Base-by-base conservation (phyloP, 148 eudicot species). In the Cornus florida region DNA sequence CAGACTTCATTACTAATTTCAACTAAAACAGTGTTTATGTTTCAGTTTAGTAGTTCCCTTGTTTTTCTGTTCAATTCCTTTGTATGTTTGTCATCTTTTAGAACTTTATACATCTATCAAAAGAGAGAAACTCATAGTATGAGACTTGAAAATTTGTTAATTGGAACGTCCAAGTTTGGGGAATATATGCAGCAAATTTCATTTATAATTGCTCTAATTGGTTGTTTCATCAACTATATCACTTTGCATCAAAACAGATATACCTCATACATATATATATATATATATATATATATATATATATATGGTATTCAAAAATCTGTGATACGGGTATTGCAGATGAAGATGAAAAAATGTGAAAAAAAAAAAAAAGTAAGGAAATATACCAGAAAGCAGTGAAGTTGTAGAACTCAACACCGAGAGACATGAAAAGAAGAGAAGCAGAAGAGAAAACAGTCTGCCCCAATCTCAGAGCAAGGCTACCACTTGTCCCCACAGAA, bases 331-430 rank as follows among this genome's bases (percentile, higher is more conserved):
- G 41, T 24, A 32, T 69, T 69, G 46, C 24, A 62, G 23, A 62
- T 62, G 3, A n/a, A 62, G 3, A 62, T 62, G 66, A 24, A 62
- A 62, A 17, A 17, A 6, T 6, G 7, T 20, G 23, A n/a, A n/a
- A 0, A 0, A 62, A 8, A 62, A 43, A n/a, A 5, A 68, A 65
- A 53, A 24, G 43, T 50, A 12, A 64, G 23, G 6, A 14, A 6
- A 32, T 48, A 81, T 80, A 90, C 93, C 93, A 88, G 77, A 90
- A 90, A 67, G 93, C 77, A 33, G 91, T 90, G 71, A 88, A 88
- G 87, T 84, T 85, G 80, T 88, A 86, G 86, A 90, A 90, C 24
- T 84, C 89, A 67, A 76, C 88, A 66, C 86, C 88, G 2, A 88
- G 59, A 46, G 89, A 88, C 91, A 88, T 90, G 88, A 90, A 88